These are phyloP conservation scores for Diplosphaera chodatii DNA, from an alignment of 139 green algal species.

Conservation along the genomic window DNA sequence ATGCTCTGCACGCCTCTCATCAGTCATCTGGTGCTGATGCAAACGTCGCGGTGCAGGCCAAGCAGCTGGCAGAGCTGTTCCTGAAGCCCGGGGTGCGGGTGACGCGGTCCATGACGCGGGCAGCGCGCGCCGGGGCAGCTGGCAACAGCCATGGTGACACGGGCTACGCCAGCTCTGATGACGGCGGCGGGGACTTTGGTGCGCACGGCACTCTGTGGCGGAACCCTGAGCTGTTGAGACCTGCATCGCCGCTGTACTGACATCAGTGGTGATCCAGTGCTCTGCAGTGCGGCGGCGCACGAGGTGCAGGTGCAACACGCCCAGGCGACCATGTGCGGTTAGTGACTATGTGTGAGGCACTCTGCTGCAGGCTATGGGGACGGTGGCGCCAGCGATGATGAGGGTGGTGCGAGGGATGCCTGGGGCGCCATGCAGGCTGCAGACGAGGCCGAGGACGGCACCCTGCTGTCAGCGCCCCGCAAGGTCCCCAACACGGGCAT, in stretches of 20 bases:
- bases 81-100: conserved; percentile 20
- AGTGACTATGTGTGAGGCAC: too few species aligned
- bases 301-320: too few species aligned
- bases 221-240: too few species aligned
- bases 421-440: conserved; percentile 8
- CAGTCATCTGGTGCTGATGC: too few species aligned
- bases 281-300: too few species aligned
- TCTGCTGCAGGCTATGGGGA: conserved; percentile 5
- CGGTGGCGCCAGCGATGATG: conserved; percentile 10
- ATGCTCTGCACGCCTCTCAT: too few species aligned
- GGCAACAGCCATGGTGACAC: background rate
- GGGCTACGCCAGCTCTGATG: background rate
- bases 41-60: too few species aligned
- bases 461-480: conserved; percentile 38
- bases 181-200: conserved; percentile 22
- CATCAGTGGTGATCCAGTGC: too few species aligned
- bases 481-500: conserved; percentile 60
- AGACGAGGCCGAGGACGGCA: conserved; percentile 11
- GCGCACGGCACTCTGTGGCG: too few species aligned
- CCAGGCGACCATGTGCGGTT: too few species aligned
- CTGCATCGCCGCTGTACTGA: too few species aligned
- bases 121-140: background rate
- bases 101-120: background rate
- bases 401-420: conserved; percentile 16
- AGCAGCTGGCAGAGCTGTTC: conserved; percentile 35